phyloP scores from a whole-genome alignment of 1,284 basidiomycete species.

The Malassezia furfur region DNA sequence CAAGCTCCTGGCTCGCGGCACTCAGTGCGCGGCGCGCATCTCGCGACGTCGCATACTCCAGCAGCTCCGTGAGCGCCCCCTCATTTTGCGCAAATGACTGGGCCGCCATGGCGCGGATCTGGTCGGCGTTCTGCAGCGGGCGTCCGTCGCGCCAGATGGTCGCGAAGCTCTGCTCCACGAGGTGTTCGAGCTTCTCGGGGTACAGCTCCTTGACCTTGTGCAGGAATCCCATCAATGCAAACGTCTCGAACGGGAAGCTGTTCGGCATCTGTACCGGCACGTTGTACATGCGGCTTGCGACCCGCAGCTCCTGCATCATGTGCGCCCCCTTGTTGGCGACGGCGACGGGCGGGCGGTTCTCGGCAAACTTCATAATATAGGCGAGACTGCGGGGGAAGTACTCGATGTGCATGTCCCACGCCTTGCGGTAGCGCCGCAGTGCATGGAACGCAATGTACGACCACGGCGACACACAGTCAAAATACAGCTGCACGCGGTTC shows the following conservation, averaged over 20 bases:
- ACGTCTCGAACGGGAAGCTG: conserved; percentile 38
- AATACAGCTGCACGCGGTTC: conserved; percentile 33
- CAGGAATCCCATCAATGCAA: conserved; percentile 27
- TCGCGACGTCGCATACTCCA: background rate
- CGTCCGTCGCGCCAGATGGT: conserved; percentile 26
- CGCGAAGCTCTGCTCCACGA: conserved; percentile 22
- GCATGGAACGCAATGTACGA: conserved; percentile 33
- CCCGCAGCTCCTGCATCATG: conserved; percentile 29
- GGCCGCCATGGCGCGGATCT: background rate
- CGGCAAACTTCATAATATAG: conserved; percentile 42
- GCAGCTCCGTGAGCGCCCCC: background rate
- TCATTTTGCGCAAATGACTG: background rate
- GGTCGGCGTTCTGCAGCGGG: background rate
- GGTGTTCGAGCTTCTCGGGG: conserved; percentile 9
- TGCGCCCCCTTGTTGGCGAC: conserved; percentile 38
- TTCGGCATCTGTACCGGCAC: conserved; percentile 22
- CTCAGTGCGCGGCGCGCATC: background rate
- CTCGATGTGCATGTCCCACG: conserved; percentile 35
- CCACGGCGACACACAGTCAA: conserved; percentile 45
- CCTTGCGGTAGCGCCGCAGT: conserved; percentile 25
- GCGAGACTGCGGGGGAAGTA: conserved; percentile 33
- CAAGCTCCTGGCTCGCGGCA: background rate
- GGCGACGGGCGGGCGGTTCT: conserved; percentile 40
- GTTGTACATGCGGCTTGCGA: conserved; percentile 30
- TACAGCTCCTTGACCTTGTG: conserved; percentile 12